Evolutionary conservation across 2,329 filamentous ascomycete species (phyloP).

Genomic region (Annulohypoxylon truncatum): DNA sequence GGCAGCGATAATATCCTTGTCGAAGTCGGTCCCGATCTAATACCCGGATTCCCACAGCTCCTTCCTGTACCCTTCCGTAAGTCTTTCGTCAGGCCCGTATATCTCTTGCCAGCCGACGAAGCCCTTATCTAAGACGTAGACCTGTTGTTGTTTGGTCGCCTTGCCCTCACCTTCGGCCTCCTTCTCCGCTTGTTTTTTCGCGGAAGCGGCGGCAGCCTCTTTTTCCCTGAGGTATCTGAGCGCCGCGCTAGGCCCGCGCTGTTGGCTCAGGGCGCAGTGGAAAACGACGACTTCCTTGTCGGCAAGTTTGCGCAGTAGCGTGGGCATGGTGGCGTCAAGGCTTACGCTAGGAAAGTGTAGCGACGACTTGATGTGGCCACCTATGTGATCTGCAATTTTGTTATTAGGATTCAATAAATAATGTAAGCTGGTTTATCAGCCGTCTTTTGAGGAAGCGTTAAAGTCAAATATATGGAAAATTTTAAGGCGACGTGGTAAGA

Average conservation of each 20-base stretch:
- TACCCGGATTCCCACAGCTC: slow-evolving; percentile 81
- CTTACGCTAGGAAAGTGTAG: slow-evolving; percentile 79
- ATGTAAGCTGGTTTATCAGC: not conserved
- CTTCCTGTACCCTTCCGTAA: slow-evolving; percentile 87
- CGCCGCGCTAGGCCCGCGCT: slow-evolving; percentile 87
- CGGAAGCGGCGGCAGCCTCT: slow-evolving; percentile 52
- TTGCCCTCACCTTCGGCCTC: slow-evolving; percentile 42
- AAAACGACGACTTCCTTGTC: slow-evolving; percentile 89
- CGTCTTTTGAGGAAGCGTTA: not conserved
- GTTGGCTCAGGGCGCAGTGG: slow-evolving; percentile 92
- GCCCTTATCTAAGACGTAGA: slow-evolving; percentile 84
- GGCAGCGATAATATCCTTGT: too few species aligned
- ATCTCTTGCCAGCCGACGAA: slow-evolving; percentile 91
- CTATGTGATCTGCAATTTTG: slow-evolving; percentile 76
- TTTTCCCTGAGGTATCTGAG: slow-evolving; percentile 81
- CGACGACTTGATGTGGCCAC: slow-evolving; percentile 85
- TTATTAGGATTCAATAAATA: not conserved
- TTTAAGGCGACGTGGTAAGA: not conserved
- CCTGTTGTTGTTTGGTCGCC: slow-evolving; percentile 67
- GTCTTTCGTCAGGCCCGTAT: slow-evolving; percentile 78
- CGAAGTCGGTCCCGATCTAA: slow-evolving; percentile 36
- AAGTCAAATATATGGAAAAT: not conserved
- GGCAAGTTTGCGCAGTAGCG: slow-evolving; percentile 80
- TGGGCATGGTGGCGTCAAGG: slow-evolving; percentile 81
- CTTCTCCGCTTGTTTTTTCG: slow-evolving; percentile 46